Conservation (phyloP, 306 rosid species). For the Begonia peltatifolia region DNA sequence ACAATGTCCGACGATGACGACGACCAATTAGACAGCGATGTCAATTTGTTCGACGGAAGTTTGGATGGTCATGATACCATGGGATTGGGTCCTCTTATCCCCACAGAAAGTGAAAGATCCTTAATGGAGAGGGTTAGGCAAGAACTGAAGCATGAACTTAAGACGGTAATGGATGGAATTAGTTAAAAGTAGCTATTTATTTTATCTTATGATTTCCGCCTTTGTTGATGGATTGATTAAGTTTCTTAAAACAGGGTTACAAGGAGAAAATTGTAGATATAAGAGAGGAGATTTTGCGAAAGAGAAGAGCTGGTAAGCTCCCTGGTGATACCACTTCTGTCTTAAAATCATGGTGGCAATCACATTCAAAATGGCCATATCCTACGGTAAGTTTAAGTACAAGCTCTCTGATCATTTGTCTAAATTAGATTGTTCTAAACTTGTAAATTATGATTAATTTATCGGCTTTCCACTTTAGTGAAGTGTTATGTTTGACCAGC, state of each 20-base stretch:
- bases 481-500: too few relatives aligned
- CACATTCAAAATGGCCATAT: constrained; percentile 97
- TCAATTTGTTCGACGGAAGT: constrained; percentile 63
- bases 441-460: too few relatives aligned
- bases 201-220: too few relatives aligned
- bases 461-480: too few relatives aligned
- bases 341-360: constrained; percentile 91
- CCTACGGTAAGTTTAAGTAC: constrained; percentile 92
- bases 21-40: constrained; percentile 83
- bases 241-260: constrained; percentile 44
- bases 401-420: too few relatives aligned
- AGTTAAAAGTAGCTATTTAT: too few relatives aligned
- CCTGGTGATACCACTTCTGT: constrained; percentile 99
- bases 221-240: too few relatives aligned
- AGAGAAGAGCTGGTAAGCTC: constrained; percentile 99
- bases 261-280: constrained; percentile 96
- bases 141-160: constrained; percentile 86
- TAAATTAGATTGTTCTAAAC: too few relatives aligned
- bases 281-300: constrained; percentile 89
- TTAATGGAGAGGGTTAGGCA: constrained; percentile 98
- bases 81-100: constrained; percentile 98
- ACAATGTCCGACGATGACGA: constrained; percentile 98
- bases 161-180: constrained; percentile 37
- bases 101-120: constrained; percentile 94
- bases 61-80: constrained; percentile 69